Evolutionary conservation across 116 monocot genomes (phyloP).

Genomic region (Iris pallida): DNA sequence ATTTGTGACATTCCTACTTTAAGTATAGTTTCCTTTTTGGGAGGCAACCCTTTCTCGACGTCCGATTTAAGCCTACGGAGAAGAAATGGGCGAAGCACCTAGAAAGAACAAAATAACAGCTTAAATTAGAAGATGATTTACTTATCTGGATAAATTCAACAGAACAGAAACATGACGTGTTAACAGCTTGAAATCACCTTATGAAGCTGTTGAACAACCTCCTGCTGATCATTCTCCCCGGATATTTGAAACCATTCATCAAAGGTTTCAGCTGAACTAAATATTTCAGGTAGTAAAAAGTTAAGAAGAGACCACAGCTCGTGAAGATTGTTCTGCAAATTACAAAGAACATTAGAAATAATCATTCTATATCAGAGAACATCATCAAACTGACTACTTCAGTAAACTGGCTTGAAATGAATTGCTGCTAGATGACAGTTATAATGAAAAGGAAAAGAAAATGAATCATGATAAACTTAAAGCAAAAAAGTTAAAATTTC

Average conservation of each 20-base stretch:
- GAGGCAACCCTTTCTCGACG: slow-evolving; percentile 98
- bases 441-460: no score
- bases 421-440: no score
- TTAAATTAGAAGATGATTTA: no score
- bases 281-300: slow-evolving; percentile 95
- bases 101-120: not conserved
- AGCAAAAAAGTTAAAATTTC: no score
- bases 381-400: no score
- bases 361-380: no score
- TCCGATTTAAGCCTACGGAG: slow-evolving; percentile 92
- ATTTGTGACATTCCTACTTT: slow-evolving; percentile 99
- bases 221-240: slow-evolving; percentile 96
- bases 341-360: slow-evolving; percentile 7
- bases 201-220: slow-evolving; percentile 99
- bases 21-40: slow-evolving; percentile 98
- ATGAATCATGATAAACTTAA: no score
- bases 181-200: slow-evolving; percentile 48
- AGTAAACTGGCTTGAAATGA: no score
- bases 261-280: slow-evolving; percentile 97
- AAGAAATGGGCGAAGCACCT: slow-evolving; percentile 98
- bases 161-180: not conserved
- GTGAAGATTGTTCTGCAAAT: slow-evolving; percentile 96
- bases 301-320: slow-evolving; percentile 99
- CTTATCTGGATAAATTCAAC: no score
- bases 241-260: slow-evolving; percentile 99